These are phyloP conservation scores for Alternaria postmessia DNA, from an alignment of 2,329 filamentous ascomycete genomes.

Conservation along the genomic window DNA sequence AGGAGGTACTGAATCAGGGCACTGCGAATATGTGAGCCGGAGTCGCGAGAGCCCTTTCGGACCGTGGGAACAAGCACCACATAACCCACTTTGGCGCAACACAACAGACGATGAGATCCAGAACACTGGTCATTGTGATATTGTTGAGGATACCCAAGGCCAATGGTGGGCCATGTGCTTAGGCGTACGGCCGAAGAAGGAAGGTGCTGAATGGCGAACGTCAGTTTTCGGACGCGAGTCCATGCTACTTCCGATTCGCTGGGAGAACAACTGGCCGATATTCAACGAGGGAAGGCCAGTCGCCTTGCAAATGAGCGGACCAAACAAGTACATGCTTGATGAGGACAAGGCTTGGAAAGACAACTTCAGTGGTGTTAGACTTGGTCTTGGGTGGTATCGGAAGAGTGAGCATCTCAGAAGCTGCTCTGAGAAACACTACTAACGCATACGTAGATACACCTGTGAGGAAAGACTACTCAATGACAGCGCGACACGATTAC, in stretches of 20 bases:
- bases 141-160: conserved; percentile 34
- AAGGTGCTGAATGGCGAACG: conserved; percentile 10
- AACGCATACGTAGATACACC: conserved; percentile 59
- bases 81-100: conserved; percentile 51
- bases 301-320: conserved; percentile 46
- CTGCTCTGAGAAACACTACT: conserved; percentile 38
- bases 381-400: conserved; percentile 23
- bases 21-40: conserved; percentile 61
- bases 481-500: conserved; percentile 55
- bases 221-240: conserved; percentile 55
- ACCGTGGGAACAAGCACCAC: conserved; percentile 45
- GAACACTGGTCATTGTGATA: conserved; percentile 37
- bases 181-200: conserved; percentile 28
- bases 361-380: conserved; percentile 11
- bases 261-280: conserved; percentile 62
- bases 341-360: conserved; percentile 22
- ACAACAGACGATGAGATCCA: conserved; percentile 45
- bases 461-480: conserved; percentile 56
- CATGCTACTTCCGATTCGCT: conserved; percentile 60
- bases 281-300: conserved; percentile 60
- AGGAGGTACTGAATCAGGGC: conserved; percentile 48
- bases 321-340: conserved; percentile 10
- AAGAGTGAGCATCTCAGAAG: conserved; percentile 29
- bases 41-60: conserved; percentile 54
- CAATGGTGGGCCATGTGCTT: conserved; percentile 50